These are phyloP conservation scores for Papilionanthe hybrid DNA, from an alignment of 116 monocot genomes.

Conservation along the genomic window DNA sequence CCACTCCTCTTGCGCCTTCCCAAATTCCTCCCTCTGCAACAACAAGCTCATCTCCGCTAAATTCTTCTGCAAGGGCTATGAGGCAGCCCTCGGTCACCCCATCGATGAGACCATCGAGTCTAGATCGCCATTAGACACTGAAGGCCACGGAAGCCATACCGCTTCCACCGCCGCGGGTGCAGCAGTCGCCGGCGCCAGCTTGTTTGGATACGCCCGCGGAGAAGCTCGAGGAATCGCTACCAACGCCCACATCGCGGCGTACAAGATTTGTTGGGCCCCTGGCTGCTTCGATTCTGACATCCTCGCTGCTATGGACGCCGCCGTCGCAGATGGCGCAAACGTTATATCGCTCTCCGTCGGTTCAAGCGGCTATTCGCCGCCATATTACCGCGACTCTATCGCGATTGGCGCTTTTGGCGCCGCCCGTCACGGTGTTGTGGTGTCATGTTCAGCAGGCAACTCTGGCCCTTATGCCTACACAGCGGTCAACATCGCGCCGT, in stretches of 20 bases:
- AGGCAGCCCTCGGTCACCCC: conserved; percentile 36
- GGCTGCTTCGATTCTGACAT: conserved; percentile 91
- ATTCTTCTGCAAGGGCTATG: conserved; percentile 72
- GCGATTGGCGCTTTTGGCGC: conserved; percentile 84
- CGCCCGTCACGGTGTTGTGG: conserved; percentile 50
- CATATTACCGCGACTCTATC: conserved; percentile 58
- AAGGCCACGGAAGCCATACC: conserved; percentile 89
- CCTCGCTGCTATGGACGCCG: conserved; percentile 83
- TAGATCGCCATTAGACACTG: conserved; percentile 76
- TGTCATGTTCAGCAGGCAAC: conserved; percentile 85
- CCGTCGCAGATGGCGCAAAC: conserved; percentile 74
- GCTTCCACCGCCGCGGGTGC: conserved; percentile 90
- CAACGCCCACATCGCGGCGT: conserved; percentile 67
- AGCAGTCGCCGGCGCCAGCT: conserved; percentile 39
- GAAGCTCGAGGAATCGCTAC: conserved; percentile 74
- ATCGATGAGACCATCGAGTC: conserved; percentile 65
- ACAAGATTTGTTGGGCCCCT: conserved; percentile 85
- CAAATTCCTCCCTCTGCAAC: conserved; percentile 43
- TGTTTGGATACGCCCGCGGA: conserved; percentile 58
- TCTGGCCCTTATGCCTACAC: conserved; percentile 64
- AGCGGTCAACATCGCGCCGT: conserved; percentile 76
- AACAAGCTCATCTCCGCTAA: conserved; percentile 77
- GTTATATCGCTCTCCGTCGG: conserved; percentile 96
- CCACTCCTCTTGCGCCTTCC: conserved; percentile 48
- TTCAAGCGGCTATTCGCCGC: conserved; percentile 37